These are phyloP conservation scores for Chaetomium olivaceum DNA, from an alignment of 2,329 filamentous ascomycete species.

Conservation along the genomic window DNA sequence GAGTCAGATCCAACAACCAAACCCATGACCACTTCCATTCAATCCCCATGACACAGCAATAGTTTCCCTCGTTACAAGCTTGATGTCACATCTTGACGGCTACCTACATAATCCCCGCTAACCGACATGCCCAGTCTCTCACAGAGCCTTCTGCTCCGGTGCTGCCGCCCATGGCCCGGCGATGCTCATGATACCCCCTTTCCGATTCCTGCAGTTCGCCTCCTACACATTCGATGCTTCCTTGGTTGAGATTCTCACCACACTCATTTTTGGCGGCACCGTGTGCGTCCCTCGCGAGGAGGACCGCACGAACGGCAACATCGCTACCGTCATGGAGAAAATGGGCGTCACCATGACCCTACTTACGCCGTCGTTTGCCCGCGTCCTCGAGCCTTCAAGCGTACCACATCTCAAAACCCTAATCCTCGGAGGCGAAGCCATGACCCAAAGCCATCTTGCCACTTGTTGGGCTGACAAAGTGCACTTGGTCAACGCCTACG, in stretches of 20 bases:
- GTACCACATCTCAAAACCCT: constrained; percentile 45
- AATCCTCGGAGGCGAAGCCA: constrained; percentile 51
- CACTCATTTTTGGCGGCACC: constrained; percentile 43
- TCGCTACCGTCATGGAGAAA: constrained; percentile 36
- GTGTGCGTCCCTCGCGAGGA: constrained; percentile 45
- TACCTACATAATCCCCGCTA: background rate
- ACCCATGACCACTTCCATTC: background rate
- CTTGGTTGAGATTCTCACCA: constrained; percentile 43
- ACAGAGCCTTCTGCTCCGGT: constrained; percentile 34
- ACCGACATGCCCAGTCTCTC: constrained; percentile 14
- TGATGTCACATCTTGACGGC: background rate
- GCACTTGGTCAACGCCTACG: constrained; percentile 36
- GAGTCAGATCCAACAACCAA: background rate
- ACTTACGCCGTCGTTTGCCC: constrained; percentile 36
- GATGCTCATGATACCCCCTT: constrained; percentile 25
- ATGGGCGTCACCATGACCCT: constrained; percentile 34
- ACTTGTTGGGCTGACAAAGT: constrained; percentile 48
- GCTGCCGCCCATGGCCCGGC: constrained; percentile 27
- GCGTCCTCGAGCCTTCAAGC: constrained; percentile 31
- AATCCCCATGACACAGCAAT: background rate
- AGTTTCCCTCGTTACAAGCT: background rate
- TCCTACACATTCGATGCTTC: constrained; percentile 46
- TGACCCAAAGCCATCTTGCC: constrained; percentile 30
- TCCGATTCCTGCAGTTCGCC: constrained; percentile 36
- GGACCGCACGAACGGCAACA: constrained; percentile 40